Percentiles rank a stretch among this genome's conserved stretches.
Conservation (phyloP, 805 yeast species). For the Clavispora carvajalis region DNA sequence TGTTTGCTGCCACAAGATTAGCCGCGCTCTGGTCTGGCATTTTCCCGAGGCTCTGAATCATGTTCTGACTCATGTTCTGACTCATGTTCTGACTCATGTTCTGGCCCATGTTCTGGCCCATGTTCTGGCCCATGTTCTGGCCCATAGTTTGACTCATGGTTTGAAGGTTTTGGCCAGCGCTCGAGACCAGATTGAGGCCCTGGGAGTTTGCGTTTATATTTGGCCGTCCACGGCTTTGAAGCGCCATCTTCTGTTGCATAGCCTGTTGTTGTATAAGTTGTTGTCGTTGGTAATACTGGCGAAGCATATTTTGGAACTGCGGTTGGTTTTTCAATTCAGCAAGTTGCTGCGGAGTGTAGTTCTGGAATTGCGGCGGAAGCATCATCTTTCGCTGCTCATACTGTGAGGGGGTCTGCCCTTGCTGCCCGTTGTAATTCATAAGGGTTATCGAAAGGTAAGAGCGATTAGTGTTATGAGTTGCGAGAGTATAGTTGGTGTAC, state of each 20-base stretch:
- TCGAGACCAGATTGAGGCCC: not conserved
- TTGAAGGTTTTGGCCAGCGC: not conserved
- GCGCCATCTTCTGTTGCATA: constrained; percentile 1
- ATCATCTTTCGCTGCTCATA: constrained; percentile 22
- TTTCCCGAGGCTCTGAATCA: not conserved
- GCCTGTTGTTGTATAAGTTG: constrained; percentile 34
- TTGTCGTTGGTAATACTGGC: constrained; percentile 36
- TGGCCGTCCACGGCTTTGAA: not conserved
- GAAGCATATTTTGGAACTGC: constrained; percentile 37
- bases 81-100: constrained; percentile 4
- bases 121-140: not conserved
- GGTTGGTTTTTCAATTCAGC: constrained; percentile 40
- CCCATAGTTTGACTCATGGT: not conserved
- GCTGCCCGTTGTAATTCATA: constrained; percentile 14
- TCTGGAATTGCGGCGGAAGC: constrained; percentile 23
- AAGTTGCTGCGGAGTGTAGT: constrained; percentile 37
- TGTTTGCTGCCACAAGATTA: not conserved
- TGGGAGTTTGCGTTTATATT: not conserved
- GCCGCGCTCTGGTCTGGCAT: not conserved
- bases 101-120: constrained; percentile 4
- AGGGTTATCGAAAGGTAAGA: not conserved
- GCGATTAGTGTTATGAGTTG: not conserved
- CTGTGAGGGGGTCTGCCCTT: constrained; percentile 4
- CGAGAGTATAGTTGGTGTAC: not conserved
- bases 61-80: constrained; percentile 2